Base-by-base conservation (phyloP, 441 rosid genomes). In the Iberis amara region DNA sequence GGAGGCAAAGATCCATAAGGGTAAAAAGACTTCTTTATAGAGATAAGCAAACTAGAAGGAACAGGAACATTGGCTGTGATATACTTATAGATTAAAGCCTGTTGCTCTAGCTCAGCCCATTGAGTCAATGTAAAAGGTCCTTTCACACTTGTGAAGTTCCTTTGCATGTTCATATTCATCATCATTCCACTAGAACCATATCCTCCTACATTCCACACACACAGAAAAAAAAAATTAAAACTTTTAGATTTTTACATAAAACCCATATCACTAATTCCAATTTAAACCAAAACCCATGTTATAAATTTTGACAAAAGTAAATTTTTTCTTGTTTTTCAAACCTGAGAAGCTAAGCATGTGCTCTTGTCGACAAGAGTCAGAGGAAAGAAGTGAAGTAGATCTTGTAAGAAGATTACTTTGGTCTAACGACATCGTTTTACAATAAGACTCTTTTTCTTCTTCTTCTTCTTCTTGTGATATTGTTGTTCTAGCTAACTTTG, bases 101-200 rank as follows among this genome's bases (percentile, higher is more conserved):
- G 97, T 60, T 82, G 91, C 66, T 89, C 86, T 12, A 89, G 66
- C 79, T 91, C 98, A 63, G 78, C 77, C 96, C 94, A 88, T 62
- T 91, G 98, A 18, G 89, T 73, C 55, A 75, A 79, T 47, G 95
- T 81, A 39, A 88, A 91, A 37, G 88, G 86, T 10, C 89, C 87
- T 75, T 73, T 76, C 3, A 68, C 65, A 31, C 79, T 79, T 13
- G 71, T 47, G 13, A 74, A 68, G 38, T 40, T 56, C 31, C 77
- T 80, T 61, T 73, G 85, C 80, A 76, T 76, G 69, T 61, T 62
- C 68, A 66, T 68, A 63, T 61, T 78, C 57, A 75, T 71, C 76
- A 62, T 67, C 61, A 77, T 79, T 44, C 77, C 68, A 55, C 68
- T 76, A 62, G 61, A 71, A 44, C 89, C 94, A 68, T 72, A 77